Evolutionary conservation across 139 green algal genomes (phyloP), one percentile per base, ranked within the genome.

Genomic region (Micractinium sp.): DNA sequence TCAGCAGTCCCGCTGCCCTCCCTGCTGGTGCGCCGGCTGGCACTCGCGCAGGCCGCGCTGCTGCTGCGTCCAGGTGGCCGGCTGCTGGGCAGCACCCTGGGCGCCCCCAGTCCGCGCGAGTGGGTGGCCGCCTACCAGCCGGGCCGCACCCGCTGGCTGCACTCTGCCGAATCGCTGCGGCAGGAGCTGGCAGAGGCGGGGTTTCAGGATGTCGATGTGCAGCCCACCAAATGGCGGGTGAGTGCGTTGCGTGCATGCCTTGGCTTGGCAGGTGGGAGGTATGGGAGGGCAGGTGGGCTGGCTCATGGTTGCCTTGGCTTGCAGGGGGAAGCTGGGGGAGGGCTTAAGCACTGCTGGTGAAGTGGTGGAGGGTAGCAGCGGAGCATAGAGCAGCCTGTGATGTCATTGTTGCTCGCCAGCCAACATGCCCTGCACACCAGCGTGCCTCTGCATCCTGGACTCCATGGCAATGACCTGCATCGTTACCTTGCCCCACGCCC

Each of bases 21-120:
- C 77, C 38, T 35, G 15, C 38, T 33, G n/a, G n/a, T n/a, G 23
- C 19, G 7, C 61, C 39, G 1, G 19, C 38, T 3, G n/a, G 14
- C 36, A 9, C 41, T 19, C 77, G 22, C 25, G 19, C 79, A 85
- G 79, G 47, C 47, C 15, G 14, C 47, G 41, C 79, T 85, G 47
- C 79, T 85, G 79, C 79, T 85, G 47, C 79, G 79, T 13, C 79
- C 79, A 5, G 79, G 79, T 14, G 79, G 79, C 79, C 47, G 69
- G 13, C 79, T 85, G 79, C 47, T 85, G 47, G 79, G 79, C 27
- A 67, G 25, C 25, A 67, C 79, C 14, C 27, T 85, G 79, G 79
- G 79, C 27, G 79, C 79, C 3, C 29, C 41, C 47, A 85, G 0
- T 31, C 47, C 79, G 27, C 47, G 47, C 29, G 39, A 66, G 33